A percentile compares a stretch with the other conserved stretches of the same genome.
These are phyloP conservation scores for Penicillium occitanis DNA, from an alignment of 2,329 filamentous ascomycete genomes.

Conservation along the genomic window DNA sequence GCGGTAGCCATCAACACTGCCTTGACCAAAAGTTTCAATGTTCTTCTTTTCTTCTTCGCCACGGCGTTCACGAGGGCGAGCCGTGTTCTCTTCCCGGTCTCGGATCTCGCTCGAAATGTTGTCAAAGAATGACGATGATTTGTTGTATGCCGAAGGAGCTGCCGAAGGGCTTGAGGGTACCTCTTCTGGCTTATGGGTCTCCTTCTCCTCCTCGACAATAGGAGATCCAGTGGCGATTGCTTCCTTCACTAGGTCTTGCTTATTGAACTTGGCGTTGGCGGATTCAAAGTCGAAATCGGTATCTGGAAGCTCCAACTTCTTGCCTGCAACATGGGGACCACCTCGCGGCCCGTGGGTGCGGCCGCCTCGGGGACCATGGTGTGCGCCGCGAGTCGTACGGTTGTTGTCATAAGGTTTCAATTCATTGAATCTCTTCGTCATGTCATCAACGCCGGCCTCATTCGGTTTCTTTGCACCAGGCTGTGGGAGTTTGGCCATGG, in stretches of 20 bases:
- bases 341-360: slow-evolving; percentile 45
- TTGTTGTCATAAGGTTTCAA: slow-evolving; percentile 45
- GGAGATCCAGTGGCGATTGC: slow-evolving; percentile 78
- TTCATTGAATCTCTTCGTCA: slow-evolving; percentile 49
- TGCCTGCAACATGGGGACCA: slow-evolving; percentile 46
- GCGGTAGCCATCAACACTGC: slow-evolving; percentile 86
- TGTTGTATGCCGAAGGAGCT: slow-evolving; percentile 70
- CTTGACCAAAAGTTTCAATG: slow-evolving; percentile 96
- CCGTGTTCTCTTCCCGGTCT: slow-evolving; percentile 74
- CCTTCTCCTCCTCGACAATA: slow-evolving; percentile 52
- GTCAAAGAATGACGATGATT: slow-evolving; percentile 89
- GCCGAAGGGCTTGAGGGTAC: slow-evolving; percentile 39
- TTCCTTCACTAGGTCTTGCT: slow-evolving; percentile 84
- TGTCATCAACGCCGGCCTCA: slow-evolving; percentile 40
- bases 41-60: slow-evolving; percentile 93
- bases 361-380: slow-evolving; percentile 45
- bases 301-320: slow-evolving; percentile 83
- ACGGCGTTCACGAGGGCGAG: slow-evolving; percentile 77
- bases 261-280: slow-evolving; percentile 85
- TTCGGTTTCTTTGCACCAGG: slow-evolving; percentile 37
- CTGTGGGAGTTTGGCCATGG: slow-evolving; percentile 52
- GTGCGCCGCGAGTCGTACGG: slow-evolving; percentile 39
- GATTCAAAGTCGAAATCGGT: slow-evolving; percentile 90
- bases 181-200: slow-evolving; percentile 40
- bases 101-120: slow-evolving; percentile 95